Base-by-base conservation (phyloP, 2,329 filamentous ascomycete species). In the Chaetoscypha palmicola region DNA sequence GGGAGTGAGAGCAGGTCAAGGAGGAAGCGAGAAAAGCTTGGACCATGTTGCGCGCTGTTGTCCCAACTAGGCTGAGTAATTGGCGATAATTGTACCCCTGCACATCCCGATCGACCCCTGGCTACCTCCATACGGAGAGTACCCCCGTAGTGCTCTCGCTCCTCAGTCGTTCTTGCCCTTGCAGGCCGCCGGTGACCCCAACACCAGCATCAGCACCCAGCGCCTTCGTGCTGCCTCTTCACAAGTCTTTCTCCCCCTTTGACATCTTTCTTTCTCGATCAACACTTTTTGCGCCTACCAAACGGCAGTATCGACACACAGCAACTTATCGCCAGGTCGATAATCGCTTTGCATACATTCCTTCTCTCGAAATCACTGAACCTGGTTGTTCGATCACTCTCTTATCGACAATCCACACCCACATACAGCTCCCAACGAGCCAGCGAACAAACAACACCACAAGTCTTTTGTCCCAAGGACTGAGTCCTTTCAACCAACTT, bases 311-410 rank as follows among this genome's bases (percentile, higher is more conserved):
- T 40, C 43, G 28, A 32, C 48, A 44, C n/a, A n/a, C 38, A 42
- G 45, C 43, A 43, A 28, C 45, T 41, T 19, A 38, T 53, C 55
- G 51, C 50, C 55, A 36, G 49, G 55, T 53, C 54, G 54, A 56
- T 58, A 47, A 38, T 46, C 41, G 20, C 36, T 34, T 20, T 19
- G 21, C 31, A 35, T 44, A 41, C 43, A 49, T 56, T 52, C 57
- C 41, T 50, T 56, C 43, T 53, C 49, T 45, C 40, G 45, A 43
- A 17, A 16, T 16, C 32, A 10, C 32, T 16, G 54, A 46, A 54
- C 51, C 50, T 51, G 53, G 49, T 51, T 57, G 57, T 58, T 57
- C 51, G 46, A 52, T 45, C 52, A 47, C 41, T 58, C 55, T 17
- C 46, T 55, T 59, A 51, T 56, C 53, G 50, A 51, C 46, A 56